phyloP scores from a whole-genome alignment of 108 stramenopile species.

The Bacterosira constricta region DNA sequence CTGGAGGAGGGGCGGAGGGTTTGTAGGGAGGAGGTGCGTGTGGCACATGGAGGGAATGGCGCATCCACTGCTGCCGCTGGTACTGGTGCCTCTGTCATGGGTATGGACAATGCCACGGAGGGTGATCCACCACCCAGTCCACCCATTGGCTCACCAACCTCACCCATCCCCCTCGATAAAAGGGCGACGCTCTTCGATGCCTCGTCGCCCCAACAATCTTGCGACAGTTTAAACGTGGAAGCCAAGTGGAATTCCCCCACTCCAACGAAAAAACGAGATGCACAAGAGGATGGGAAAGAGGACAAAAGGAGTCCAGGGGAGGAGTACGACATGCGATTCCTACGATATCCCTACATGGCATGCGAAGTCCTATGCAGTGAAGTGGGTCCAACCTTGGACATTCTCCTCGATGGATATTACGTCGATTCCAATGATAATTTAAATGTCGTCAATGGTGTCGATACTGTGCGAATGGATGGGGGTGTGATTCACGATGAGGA shows the following conservation, averaged over 20 bases:
- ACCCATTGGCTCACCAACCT: too few relatives aligned
- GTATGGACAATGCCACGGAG: background rate
- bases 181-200: background rate
- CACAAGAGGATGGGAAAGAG: constrained; percentile 18
- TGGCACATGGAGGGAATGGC: background rate
- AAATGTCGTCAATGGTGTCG: constrained; percentile 52
- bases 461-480: constrained; percentile 20
- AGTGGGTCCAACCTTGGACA: constrained; percentile 68
- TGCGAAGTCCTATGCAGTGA: constrained; percentile 97
- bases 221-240: too few relatives aligned
- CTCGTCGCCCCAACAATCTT: background rate
- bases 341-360: constrained; percentile 94
- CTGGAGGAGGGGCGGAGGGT: constrained; percentile 27
- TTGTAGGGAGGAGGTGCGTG: background rate
- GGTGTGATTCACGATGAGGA: constrained; percentile 32
- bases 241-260: background rate
- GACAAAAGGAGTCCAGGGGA: constrained; percentile 20
- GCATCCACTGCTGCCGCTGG: background rate
- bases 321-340: constrained; percentile 49
- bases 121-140: too few relatives aligned
- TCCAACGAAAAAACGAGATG: background rate
- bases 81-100: background rate
- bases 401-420: constrained; percentile 75
- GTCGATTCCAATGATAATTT: too few relatives aligned
- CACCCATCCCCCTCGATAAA: too few relatives aligned